A percentile compares a stretch with the other conserved stretches of the same genome.
Conservation (phyloP, 257 asterid species). For the Avicennia marina region DNA sequence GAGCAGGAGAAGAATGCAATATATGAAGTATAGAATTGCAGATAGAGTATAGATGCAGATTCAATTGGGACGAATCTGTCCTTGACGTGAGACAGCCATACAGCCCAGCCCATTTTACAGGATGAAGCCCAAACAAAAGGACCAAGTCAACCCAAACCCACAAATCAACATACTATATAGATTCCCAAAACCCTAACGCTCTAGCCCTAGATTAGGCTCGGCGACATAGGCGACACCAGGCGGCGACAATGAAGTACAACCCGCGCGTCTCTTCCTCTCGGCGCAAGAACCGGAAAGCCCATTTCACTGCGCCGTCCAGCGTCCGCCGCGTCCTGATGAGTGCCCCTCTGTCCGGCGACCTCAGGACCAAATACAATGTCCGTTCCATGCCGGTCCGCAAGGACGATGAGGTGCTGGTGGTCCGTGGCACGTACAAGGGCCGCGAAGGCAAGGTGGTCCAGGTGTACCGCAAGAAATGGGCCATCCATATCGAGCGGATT, state of each 20-base stretch:
- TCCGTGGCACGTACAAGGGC: constrained; percentile 87
- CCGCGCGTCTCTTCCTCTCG: constrained; percentile 30
- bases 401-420: constrained; percentile 85
- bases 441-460: constrained; percentile 87
- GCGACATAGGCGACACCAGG: no score
- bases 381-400: constrained; percentile 86
- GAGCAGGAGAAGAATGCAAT: no score
- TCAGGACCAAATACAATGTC: constrained; percentile 64
- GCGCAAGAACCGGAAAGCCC: constrained; percentile 27
- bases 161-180: no score
- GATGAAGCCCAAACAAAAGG: no score
- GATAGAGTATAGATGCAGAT: no score
- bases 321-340: constrained; percentile 31
- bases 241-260: constrained; percentile 23
- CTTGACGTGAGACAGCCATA: no score
- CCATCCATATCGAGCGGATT: constrained; percentile 80
- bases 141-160: no score
- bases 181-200: no score
- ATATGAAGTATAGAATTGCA: no score
- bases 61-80: no score
- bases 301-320: constrained; percentile 28
- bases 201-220: no score
- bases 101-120: no score
- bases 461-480: constrained; percentile 90
- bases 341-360: constrained; percentile 64